Evolutionary conservation across 495 filamentous ascomycete species (phyloP), one percentile per base, ranked within the genome.

Genomic region (Tuber magnatum): DNA sequence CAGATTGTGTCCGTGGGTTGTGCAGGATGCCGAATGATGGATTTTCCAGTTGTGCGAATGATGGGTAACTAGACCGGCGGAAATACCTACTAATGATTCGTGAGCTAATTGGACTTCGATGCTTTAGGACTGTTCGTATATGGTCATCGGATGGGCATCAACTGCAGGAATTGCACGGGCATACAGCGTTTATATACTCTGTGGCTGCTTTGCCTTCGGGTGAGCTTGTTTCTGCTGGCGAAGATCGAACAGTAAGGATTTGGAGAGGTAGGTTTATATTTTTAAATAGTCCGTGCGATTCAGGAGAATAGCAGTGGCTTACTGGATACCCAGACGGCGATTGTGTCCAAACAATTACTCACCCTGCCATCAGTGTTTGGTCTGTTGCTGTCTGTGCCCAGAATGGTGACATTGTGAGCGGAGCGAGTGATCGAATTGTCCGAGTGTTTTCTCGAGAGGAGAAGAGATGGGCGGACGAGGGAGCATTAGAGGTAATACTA

Each of bases 351-450:
- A 97, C 93, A 18, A 98, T 99, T 75, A 97, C 94, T 7, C 96
- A 97, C 82, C 96, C 96, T 48, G 96, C 96, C 20, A 97, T 97
- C 51, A 97, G 94, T 0, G 94, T 99, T 1, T 99, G 96, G 96
- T 85, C 88, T 61, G 92, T 99, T 65, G 92, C 94, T 7, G 92
- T 88, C 38, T 95, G 92, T 80, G 69, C 85, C 9, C 90, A 91
- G 71, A 97, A 88, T 74, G 94, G 95, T 65, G 96, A 99, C 82
- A 94, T 99, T 80, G 93, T 92, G 22, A 93, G 90, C 10, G 96
- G 96, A 71, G 91, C 94, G 35, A 98, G 95, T 84, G 96, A 99
- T 81, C 90, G 91, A 43, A 86, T 95, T 72, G 90, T 93, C 35
- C 90, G 96, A 65, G 86, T 98, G 44, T 99, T 98, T 84, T 94